Evolutionary conservation across 2,329 filamentous ascomycete species (phyloP), one percentile per base, ranked within the genome.

Genomic region (Hyphodiscus sp.): DNA sequence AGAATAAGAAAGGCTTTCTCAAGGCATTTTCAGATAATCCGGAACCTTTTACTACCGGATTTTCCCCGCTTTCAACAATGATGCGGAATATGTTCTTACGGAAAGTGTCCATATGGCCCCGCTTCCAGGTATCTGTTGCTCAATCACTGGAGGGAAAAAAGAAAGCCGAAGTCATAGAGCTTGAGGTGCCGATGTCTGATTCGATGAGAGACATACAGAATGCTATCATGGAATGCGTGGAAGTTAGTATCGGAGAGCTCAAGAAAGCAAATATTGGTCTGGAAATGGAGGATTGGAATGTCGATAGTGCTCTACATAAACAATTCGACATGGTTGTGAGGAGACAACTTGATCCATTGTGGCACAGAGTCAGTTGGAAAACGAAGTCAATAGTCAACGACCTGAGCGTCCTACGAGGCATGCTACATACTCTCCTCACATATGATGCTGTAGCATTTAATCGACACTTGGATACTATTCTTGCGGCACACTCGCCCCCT

Each of bases 1-100:
- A 89, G 75, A 99, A 99, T 71, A 96, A 95, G 73, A 76, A 73
- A 30, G 94, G 94, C 33, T 97, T 99, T 63, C 76, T 99, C 30
- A 99, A 99, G 67, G 94, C 94, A 13, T 96, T 99, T 67, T 94
- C 91, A 0, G 94, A 99, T 68, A 88, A 86, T 33, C 92, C 94
- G 0, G 91, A 97, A 66, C 87, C 91, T 0, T 95, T 99, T 66
- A 87, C 89, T 0, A 85, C 82, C 0, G 92, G 91, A 1, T 97
- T 96, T 70, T 84, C 90, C 3, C 92, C 94, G 5, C 76, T 99
- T 45, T 81, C 90, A 1, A 91, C 84, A 48, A 95, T 95, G 83
- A 86, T 99, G 83, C 82, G 90, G 56, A 97, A 94, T 65, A 73
- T 99, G 20, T 97, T 97, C 65, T 74, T 99, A 42, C 82, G 87